Evolutionary conservation across 139 green algal species (phyloP), one percentile per base, ranked within the genome.

Genomic region (Desmodesmus armatus): DNA sequence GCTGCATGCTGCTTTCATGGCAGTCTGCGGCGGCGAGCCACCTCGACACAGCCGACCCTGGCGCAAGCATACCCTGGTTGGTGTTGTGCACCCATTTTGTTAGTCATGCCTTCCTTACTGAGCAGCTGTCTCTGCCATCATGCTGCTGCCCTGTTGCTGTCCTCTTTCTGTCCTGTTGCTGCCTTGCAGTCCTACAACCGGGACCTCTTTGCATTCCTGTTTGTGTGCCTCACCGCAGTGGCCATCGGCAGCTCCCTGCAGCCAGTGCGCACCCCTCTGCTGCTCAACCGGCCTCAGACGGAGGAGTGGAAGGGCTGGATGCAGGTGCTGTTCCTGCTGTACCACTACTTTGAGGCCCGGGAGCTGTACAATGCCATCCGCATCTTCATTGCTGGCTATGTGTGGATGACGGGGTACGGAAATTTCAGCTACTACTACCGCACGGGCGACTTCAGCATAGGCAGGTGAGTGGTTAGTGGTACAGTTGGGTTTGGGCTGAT

Each of bases 301-400:
- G 96, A 99, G 89, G 96, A 99, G 86, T 99, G 96, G 96, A 99
- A 99, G 89, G 95, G 95, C 29, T 98, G 95, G 95, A 98, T 98
- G 95, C 95, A 98, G 90, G 93, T 99, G 2, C 92, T 98, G 15
- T 99, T 99, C 85, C 90, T 99, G 72, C 88, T 99, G 43, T 99
- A 99, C 87, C 95, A 99, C 84, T 99, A 99, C 92, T 99, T 94
- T 89, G 91, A 98, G 65, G 96, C 96, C 0, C 66, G 75, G 0
- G 96, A 99, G 89, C 82, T 95, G 4, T 99, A 99, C 95, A 99
- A 98, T 84, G 94, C 96, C n/a, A 99, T 99, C 88, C 95, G 96
- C 70, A 91, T 99, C 43, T 99, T 98, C 90, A 99, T 99, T 80
- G 96, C 96, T 2, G 94, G 89, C 15, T 99, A 99, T 87, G 96